Evolutionary conservation across 2,329 filamentous ascomycete genomes (phyloP), one percentile per base, ranked within the genome.

Genomic region (Rhinocladiella similis): DNA sequence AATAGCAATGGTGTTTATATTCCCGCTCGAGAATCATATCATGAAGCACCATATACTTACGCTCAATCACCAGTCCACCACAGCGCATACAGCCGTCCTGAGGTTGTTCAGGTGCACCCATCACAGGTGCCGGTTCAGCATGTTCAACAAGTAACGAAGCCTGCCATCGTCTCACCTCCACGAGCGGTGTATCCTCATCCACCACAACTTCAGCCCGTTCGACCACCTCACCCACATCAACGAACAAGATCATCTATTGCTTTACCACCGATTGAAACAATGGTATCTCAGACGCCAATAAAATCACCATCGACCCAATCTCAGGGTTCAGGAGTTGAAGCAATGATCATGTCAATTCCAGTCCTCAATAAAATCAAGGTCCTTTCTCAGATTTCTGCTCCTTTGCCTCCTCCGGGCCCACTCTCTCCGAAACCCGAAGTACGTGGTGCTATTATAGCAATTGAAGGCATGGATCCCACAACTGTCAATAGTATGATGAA

Each of bases 361-460:
- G 88, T 89, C 66, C 73, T 85, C 43, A 85, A 85, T 63, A 96
- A 96, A 72, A 83, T 96, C 65, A 84, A 85, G 47, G 81, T 93
- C 1, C 78, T 97, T 33, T 80, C 84, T 14, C 86, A 85, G 59
- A 90, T 97, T 62, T 88, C 88, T 45, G 89, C 87, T 20, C 85
- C 89, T 0, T 76, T 90, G 13, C 73, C 75, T 5, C 64, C 74
- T 14, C 67, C 74, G 1, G 66, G 69, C 4, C 58, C 42, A 51
- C 65, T 35, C 63, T 70, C 65, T 54, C 72, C 50, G 50, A 66
- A 20, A 69, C 72, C 57, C 73, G 77, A 66, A 63, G 75, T 77
- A 5, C 83, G 91, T n/a, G 92, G 93, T 0, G 83, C 89, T 0
- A 82, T 97, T 36, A 86, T 97, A 60, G 88, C 90, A 0, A 77